A percentile compares a stretch with the other conserved stretches of the same genome.
phyloP scores from a whole-genome alignment of 257 asterid genomes.

The Solanum peruvianum region DNA sequence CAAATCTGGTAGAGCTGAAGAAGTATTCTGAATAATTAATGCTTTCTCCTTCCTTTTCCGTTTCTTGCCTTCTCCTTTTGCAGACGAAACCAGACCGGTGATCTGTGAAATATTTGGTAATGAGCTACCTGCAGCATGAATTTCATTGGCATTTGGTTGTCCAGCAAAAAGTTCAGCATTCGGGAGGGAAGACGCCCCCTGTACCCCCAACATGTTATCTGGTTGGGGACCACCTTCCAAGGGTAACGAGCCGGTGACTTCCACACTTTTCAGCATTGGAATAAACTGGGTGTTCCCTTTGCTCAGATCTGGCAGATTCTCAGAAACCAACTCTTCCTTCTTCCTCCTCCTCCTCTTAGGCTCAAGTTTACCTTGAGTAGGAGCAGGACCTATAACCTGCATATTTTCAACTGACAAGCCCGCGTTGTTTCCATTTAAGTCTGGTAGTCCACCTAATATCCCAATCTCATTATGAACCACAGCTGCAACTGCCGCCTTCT shows the following conservation, averaged over 20 bases:
- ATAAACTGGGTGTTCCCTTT: constrained; percentile 4
- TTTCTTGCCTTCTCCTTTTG: constrained; percentile 19
- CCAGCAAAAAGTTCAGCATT: constrained; percentile 4
- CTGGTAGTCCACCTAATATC: constrained; percentile 20
- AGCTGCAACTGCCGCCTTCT: constrained; percentile 11
- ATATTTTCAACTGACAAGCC: constrained; percentile 16
- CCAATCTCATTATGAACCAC: constrained; percentile 5
- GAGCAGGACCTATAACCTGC: constrained; percentile 21
- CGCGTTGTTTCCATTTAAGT: constrained; percentile 23
- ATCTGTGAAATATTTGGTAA: constrained; percentile 3
- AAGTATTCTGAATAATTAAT: neutral
- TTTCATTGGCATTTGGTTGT: constrained; percentile 3
- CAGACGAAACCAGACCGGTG: constrained; percentile 5
- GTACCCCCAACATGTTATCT: neutral
- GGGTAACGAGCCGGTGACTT: constrained; percentile 2
- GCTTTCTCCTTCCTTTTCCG: constrained; percentile 32
- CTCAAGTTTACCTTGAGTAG: constrained; percentile 6
- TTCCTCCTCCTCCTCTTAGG: constrained; percentile 10
- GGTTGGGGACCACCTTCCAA: neutral
- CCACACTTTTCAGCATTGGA: constrained; percentile 14
- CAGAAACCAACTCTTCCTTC: constrained; percentile 10
- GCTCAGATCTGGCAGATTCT: constrained; percentile 1
- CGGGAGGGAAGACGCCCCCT: neutral
- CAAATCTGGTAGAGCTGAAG: constrained; percentile 57
- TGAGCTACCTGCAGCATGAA: constrained; percentile 8